Evolutionary conservation across 768 basidiomycete genomes (phyloP).

Genomic region (Suillus subluteus): DNA sequence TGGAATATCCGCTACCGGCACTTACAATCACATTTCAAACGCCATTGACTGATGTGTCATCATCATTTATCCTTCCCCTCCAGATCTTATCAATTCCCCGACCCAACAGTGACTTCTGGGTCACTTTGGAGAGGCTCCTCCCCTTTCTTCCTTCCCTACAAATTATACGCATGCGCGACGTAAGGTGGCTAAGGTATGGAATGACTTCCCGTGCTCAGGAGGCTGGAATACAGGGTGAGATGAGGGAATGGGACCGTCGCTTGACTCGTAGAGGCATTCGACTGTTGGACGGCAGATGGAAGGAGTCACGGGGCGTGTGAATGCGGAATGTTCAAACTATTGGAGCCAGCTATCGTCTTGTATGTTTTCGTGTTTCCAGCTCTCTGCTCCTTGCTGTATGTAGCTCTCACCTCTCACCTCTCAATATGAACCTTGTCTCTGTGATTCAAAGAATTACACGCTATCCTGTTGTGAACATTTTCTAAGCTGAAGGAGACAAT

Average conservation of each 20-base stretch:
- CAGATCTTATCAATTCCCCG: constrained; percentile 76
- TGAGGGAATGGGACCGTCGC: constrained; percentile 72
- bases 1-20: constrained; percentile 68
- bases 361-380: background rate
- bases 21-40: constrained; percentile 37
- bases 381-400: background rate
- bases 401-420: background rate
- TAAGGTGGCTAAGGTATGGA: constrained; percentile 73
- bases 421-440: background rate
- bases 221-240: constrained; percentile 81
- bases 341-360: background rate
- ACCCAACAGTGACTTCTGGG: constrained; percentile 64
- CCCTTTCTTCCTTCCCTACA: constrained; percentile 58
- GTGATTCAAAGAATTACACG: background rate
- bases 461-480: background rate
- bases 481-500: background rate
- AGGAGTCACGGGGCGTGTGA: constrained; percentile 37
- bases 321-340: background rate
- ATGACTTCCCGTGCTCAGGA: constrained; percentile 66
- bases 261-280: constrained; percentile 59
- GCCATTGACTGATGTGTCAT: constrained; percentile 27
- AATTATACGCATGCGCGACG: constrained; percentile 64
- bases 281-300: constrained; percentile 77
- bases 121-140: constrained; percentile 55
- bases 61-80: constrained; percentile 40